phyloP scores from a whole-genome alignment of 306 rosid species.

The Cicer arietinum region DNA sequence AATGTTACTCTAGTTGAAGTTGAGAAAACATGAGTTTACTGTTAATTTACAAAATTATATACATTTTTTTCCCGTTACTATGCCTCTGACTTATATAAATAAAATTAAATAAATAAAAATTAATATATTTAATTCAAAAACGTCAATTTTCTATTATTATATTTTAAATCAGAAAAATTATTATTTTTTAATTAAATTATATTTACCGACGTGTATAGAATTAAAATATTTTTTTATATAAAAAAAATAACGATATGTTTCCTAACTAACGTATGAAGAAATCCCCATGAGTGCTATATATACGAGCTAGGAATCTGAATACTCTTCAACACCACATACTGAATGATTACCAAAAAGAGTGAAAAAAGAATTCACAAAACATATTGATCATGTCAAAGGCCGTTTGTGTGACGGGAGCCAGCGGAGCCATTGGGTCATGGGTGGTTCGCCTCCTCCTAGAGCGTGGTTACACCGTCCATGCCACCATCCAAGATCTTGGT shows the following conservation, averaged over 20 bases:
- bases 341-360: neutral
- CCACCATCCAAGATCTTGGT: conserved; percentile 83
- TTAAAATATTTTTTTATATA: neutral
- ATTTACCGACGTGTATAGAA: too few relatives aligned
- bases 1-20: too few relatives aligned
- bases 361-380: neutral
- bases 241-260: neutral
- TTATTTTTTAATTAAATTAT: too few relatives aligned
- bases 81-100: too few relatives aligned
- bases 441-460: conserved; percentile 81
- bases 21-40: too few relatives aligned
- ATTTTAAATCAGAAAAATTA: too few relatives aligned
- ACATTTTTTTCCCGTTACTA: too few relatives aligned
- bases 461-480: conserved; percentile 81
- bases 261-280: neutral
- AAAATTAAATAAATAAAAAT: too few relatives aligned
- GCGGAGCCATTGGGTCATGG: conserved; percentile 93
- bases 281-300: conserved; percentile 4
- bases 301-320: neutral
- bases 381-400: conserved; percentile 43
- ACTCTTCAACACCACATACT: neutral
- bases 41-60: too few relatives aligned
- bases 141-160: too few relatives aligned
- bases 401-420: conserved; percentile 90
- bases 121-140: too few relatives aligned